Conservation (phyloP, 2,329 filamentous ascomycete genomes). For the Conoideocrella luteorostrata region DNA sequence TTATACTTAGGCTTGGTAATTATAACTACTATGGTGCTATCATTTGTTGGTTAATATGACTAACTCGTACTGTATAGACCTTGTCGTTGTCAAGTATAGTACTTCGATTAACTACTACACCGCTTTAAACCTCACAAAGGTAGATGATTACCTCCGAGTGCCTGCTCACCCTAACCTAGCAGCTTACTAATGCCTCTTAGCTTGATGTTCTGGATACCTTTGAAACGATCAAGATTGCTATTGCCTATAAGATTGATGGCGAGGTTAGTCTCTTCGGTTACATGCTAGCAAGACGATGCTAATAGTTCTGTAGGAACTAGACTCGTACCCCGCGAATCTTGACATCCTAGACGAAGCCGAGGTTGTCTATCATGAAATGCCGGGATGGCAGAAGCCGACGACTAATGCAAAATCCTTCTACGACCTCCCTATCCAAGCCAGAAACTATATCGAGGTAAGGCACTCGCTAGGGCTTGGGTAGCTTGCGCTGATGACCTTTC, state of each 20-base stretch:
- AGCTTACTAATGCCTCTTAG: slow-evolving; percentile 6
- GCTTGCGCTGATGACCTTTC: slow-evolving; percentile 11
- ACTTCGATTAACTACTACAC: slow-evolving; percentile 60
- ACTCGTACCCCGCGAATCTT: slow-evolving; percentile 59
- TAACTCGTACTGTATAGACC: slow-evolving; percentile 33
- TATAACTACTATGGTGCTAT: slow-evolving; percentile 30
- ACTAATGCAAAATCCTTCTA: slow-evolving; percentile 53
- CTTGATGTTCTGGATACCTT: slow-evolving; percentile 61
- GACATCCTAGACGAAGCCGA: slow-evolving; percentile 51
- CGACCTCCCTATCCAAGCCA: slow-evolving; percentile 57
- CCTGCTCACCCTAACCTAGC: slow-evolving; percentile 12
- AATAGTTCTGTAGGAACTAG: slow-evolving; percentile 16
- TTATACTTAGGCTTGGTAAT: slow-evolving; percentile 20
- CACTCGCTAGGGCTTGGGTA: slow-evolving; percentile 1
- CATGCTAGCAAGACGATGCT: slow-evolving; percentile 19
- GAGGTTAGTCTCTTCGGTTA: slow-evolving; percentile 15
- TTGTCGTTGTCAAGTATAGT: slow-evolving; percentile 63
- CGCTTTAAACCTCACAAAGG: slow-evolving; percentile 50
- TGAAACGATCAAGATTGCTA: slow-evolving; percentile 65
- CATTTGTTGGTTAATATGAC: background rate
- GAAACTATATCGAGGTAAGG: slow-evolving; percentile 52
- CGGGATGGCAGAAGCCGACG: slow-evolving; percentile 63
- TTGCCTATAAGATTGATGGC: slow-evolving; percentile 52
- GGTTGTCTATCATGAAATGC: slow-evolving; percentile 61
- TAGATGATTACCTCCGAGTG: slow-evolving; percentile 6